These are phyloP conservation scores for Fusarium sororula DNA, from an alignment of 2,329 filamentous ascomycete genomes.

Conservation along the genomic window DNA sequence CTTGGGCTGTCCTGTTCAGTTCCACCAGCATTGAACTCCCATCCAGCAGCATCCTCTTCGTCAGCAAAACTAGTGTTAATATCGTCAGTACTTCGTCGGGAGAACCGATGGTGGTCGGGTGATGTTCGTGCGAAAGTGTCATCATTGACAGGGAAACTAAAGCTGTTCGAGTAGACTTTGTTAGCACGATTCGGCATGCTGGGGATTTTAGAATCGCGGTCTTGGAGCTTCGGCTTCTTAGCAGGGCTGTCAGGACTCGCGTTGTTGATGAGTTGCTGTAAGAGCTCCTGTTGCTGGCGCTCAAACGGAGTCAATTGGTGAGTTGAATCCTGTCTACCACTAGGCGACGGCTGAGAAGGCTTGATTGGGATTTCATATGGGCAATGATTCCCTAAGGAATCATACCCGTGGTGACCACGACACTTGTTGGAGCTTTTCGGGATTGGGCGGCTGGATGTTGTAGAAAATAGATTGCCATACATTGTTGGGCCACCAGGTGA, in stretches of 20 bases:
- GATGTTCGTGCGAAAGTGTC: constrained; percentile 51
- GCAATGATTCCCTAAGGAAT: constrained; percentile 11
- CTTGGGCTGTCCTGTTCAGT: constrained; percentile 43
- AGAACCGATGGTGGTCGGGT: constrained; percentile 53
- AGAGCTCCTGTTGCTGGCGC: constrained; percentile 50
- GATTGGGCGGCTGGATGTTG: constrained; percentile 23
- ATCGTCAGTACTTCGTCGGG: constrained; percentile 64
- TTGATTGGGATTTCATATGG: constrained; percentile 7
- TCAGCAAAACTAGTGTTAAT: constrained; percentile 70
- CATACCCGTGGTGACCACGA: constrained; percentile 3
- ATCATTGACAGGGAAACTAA: constrained; percentile 58
- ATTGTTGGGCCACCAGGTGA: constrained; percentile 52
- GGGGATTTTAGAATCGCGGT: not conserved
- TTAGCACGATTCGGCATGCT: constrained; percentile 44
- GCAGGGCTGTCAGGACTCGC: constrained; percentile 22
- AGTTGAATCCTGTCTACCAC: constrained; percentile 43
- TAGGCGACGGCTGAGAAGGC: constrained; percentile 38
- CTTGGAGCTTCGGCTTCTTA: constrained; percentile 19
- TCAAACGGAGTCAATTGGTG: constrained; percentile 51
- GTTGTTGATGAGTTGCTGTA: constrained; percentile 51
- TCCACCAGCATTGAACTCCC: constrained; percentile 63
- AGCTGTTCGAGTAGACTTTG: constrained; percentile 54
- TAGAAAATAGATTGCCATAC: constrained; percentile 52
- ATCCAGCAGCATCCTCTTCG: constrained; percentile 55
- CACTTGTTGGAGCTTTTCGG: constrained; percentile 22